Conservation (phyloP, 2,329 filamentous ascomycete genomes). For the Macroventuria anomochaeta region DNA sequence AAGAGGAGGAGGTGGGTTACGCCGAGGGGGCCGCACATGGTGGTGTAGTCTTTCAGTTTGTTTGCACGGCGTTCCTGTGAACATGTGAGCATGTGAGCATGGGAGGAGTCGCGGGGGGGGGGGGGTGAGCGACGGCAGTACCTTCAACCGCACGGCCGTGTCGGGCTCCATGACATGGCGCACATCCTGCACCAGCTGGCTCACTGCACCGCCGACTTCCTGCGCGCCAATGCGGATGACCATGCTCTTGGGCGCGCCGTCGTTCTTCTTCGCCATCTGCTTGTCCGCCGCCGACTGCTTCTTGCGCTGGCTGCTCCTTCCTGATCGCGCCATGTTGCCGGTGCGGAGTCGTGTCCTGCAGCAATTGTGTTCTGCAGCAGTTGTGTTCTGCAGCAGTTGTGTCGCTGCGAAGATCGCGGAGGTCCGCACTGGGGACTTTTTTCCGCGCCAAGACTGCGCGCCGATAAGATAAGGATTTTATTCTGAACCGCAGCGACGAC, state of each 20-base stretch:
- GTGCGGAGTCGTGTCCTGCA: conserved; percentile 8
- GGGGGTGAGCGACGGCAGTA: conserved; percentile 33
- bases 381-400: too few species aligned
- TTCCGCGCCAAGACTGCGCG: conserved; percentile 21
- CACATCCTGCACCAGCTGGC: conserved; percentile 89
- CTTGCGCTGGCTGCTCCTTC: conserved; percentile 37
- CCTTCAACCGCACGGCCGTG: conserved; percentile 84
- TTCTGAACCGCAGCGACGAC: neutral
- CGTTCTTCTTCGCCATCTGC: conserved; percentile 60
- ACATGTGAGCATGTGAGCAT: neutral
- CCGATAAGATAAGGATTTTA: conserved; percentile 24
- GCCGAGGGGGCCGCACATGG: conserved; percentile 93
- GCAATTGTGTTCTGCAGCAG: neutral
- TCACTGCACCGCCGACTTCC: conserved; percentile 89
- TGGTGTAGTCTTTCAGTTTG: conserved; percentile 86
- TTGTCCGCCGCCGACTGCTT: conserved; percentile 46
- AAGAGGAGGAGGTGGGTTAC: conserved; percentile 94
- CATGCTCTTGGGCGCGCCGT: conserved; percentile 89
- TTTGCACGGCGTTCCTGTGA: conserved; percentile 79
- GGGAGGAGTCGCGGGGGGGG: neutral
- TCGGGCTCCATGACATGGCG: conserved; percentile 94
- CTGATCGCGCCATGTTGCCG: conserved; percentile 35
- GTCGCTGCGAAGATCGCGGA: conserved; percentile 1
- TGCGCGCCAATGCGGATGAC: conserved; percentile 96
- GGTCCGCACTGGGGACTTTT: conserved; percentile 22